Evolutionary conservation across 495 filamentous ascomycete species (phyloP).

Genomic region (Penicillium pulvis): DNA sequence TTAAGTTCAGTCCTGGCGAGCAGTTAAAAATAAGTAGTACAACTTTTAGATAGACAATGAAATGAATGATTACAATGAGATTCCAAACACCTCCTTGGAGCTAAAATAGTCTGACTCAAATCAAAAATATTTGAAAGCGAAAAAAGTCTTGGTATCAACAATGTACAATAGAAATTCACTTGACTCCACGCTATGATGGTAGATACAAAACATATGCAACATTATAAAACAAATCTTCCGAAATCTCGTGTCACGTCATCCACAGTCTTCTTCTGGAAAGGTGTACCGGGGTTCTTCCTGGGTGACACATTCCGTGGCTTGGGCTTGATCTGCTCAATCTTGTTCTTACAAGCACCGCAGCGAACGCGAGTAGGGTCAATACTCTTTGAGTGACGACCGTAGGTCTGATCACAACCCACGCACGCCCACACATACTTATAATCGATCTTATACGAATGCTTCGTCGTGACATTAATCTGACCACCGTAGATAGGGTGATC

Average conservation of each 20-base stretch:
- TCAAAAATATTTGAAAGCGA: neutral
- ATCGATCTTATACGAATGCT: slow-evolving; percentile 82
- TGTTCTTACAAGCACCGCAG: slow-evolving; percentile 71
- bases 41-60: neutral
- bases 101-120: neutral
- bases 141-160: neutral
- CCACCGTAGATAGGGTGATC: slow-evolving; percentile 48
- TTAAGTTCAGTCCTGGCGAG: neutral
- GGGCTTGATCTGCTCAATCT: slow-evolving; percentile 77
- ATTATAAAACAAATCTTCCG: slow-evolving; percentile 16
- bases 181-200: neutral
- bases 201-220: neutral
- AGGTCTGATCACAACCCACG: slow-evolving; percentile 63
- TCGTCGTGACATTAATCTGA: slow-evolving; percentile 76
- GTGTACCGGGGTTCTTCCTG: slow-evolving; percentile 47
- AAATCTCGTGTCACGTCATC: slow-evolving; percentile 18
- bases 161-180: neutral
- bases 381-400: slow-evolving; percentile 80
- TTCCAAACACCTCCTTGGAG: neutral
- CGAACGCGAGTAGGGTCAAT: slow-evolving; percentile 64
- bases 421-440: slow-evolving; percentile 92
- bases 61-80: neutral
- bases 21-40: neutral
- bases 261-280: slow-evolving; percentile 8
- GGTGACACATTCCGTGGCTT: slow-evolving; percentile 59